Percentiles rank a stretch among this genome's conserved stretches.
Conservation (phyloP, 768 basidiomycete genomes). For the Pleurotus ostreatus region DNA sequence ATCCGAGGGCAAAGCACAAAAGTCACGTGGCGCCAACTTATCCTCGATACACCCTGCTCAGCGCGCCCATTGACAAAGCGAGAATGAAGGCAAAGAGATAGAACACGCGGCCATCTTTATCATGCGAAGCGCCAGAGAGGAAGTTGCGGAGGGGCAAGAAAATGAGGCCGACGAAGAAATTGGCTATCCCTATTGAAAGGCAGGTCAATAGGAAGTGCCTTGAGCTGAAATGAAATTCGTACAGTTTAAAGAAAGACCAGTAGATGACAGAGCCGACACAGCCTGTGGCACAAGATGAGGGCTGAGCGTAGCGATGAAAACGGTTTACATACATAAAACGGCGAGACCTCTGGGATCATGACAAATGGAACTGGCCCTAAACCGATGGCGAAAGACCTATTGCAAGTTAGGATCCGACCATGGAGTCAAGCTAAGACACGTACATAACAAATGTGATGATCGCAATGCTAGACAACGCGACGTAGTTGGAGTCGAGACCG, state of each 20-base stretch:
- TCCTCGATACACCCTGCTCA: conserved; percentile 36
- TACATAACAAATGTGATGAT: conserved; percentile 82
- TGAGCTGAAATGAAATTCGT: conserved; percentile 17
- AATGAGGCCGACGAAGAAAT: conserved; percentile 78
- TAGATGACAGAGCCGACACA: conserved; percentile 75
- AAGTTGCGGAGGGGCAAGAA: conserved; percentile 83
- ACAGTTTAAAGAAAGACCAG: conserved; percentile 73
- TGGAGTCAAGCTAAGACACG: conserved; percentile 18
- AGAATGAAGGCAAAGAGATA: conserved; percentile 74
- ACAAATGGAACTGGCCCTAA: conserved; percentile 93
- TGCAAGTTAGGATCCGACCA: background rate
- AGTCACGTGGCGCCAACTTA: conserved; percentile 11
- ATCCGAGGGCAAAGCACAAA: no score
- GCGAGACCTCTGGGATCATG: conserved; percentile 87
- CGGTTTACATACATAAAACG: conserved; percentile 54
- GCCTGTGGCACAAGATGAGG: conserved; percentile 39
- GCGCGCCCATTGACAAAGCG: conserved; percentile 28
- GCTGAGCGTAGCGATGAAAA: background rate
- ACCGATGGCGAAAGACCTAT: conserved; percentile 83
- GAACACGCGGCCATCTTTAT: conserved; percentile 84
- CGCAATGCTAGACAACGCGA: conserved; percentile 63
- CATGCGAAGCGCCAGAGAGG: conserved; percentile 55
- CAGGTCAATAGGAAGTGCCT: conserved; percentile 5
- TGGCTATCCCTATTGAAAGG: conserved; percentile 61
- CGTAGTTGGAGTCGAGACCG: conserved; percentile 60